Percentiles rank a stretch among this genome's conserved stretches.
Conservation (phyloP, 1,284 basidiomycete genomes). For the Veloporphyrellus conicus region DNA sequence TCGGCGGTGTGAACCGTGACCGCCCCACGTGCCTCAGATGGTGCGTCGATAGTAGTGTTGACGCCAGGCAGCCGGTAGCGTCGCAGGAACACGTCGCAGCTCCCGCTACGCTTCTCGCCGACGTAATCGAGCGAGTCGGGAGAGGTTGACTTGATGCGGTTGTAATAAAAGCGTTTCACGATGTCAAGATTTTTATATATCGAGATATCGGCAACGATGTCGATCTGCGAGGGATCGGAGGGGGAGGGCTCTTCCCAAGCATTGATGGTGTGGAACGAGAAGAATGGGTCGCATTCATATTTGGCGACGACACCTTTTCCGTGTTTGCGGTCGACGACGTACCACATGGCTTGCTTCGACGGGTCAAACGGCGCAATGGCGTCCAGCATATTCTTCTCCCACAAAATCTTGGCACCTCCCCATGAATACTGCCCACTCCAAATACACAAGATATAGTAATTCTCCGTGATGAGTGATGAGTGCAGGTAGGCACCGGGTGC, state of each 20-base stretch:
- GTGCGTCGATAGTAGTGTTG: slow-evolving; percentile 16
- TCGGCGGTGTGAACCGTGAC: slow-evolving; percentile 21
- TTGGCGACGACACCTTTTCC: slow-evolving; percentile 36
- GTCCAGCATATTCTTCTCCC: slow-evolving; percentile 33
- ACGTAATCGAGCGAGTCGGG: slow-evolving; percentile 30
- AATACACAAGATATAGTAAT: slow-evolving; percentile 34
- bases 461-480: slow-evolving; percentile 35
- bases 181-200: slow-evolving; percentile 33
- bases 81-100: slow-evolving; percentile 24
- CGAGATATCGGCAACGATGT: slow-evolving; percentile 37
- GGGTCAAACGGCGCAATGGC: slow-evolving; percentile 34
- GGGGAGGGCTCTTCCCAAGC: slow-evolving; percentile 34
- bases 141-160: slow-evolving; percentile 26
- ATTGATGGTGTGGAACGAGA: slow-evolving; percentile 38
- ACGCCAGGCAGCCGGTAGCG: slow-evolving; percentile 27
- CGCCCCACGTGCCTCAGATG: slow-evolving; percentile 18
- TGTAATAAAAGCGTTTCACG: slow-evolving; percentile 27
- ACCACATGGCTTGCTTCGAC: slow-evolving; percentile 31
- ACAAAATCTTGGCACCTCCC: slow-evolving; percentile 29
- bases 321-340: slow-evolving; percentile 35
- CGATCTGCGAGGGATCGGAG: slow-evolving; percentile 27
- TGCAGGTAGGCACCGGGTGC: slow-evolving; percentile 39
- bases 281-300: slow-evolving; percentile 38
- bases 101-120: slow-evolving; percentile 16
- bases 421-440: slow-evolving; percentile 34